Evolutionary conservation across 2,329 filamentous ascomycete genomes (phyloP).

Genomic region (Sporothrix brasiliensis): DNA sequence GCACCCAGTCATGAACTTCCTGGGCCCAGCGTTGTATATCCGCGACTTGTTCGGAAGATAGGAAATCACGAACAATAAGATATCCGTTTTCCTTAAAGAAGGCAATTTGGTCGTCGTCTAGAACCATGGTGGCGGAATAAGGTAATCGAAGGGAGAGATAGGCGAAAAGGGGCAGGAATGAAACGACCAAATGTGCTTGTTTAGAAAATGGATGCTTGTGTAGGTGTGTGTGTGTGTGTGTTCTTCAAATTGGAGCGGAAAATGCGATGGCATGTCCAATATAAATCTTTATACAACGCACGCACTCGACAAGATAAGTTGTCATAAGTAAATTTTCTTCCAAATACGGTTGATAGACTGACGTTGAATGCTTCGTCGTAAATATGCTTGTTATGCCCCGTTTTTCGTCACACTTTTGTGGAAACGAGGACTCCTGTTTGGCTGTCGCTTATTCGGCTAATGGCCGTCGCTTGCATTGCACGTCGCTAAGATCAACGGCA

Average conservation of each 20-base stretch:
- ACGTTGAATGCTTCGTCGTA: neutral
- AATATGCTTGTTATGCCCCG: neutral
- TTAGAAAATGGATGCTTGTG: neutral
- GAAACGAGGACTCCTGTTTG: neutral
- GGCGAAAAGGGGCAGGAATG: neutral
- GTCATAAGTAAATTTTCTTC: neutral
- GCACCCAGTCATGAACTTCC: conserved; percentile 4
- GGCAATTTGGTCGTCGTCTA: conserved; percentile 1
- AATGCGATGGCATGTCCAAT: neutral
- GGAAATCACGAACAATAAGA: neutral
- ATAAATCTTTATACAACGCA: conserved; percentile 13
- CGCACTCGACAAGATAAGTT: neutral
- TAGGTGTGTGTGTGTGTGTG: neutral
- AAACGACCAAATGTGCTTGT: neutral
- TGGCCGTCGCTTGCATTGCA: neutral
- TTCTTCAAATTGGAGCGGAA: neutral
- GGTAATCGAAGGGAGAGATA: neutral
- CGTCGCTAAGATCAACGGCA: conserved; percentile 9
- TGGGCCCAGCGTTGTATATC: conserved; percentile 12
- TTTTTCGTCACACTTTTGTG: neutral
- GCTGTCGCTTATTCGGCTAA: conserved; percentile 1
- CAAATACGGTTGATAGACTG: neutral
- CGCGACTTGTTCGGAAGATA: neutral
- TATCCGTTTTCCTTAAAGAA: conserved; percentile 15
- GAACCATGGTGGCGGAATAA: neutral